phyloP scores from a whole-genome alignment of 169 alveolate species.

The Plasmodium fragile region DNA sequence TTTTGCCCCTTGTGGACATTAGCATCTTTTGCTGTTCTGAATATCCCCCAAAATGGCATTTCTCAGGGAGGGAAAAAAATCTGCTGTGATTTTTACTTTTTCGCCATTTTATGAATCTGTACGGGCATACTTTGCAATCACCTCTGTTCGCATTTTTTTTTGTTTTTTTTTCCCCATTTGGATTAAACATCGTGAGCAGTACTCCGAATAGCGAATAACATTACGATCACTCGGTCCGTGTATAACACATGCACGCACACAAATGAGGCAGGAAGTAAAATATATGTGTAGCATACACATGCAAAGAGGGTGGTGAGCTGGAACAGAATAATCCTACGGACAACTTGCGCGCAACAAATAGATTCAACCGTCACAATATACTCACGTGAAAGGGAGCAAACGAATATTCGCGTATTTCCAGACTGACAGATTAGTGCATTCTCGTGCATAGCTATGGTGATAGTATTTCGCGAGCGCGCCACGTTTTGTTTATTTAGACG shows the following conservation, averaged over 20 bases:
- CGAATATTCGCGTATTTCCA: background rate
- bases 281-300: background rate
- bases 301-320: background rate
- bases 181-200: background rate
- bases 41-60: background rate
- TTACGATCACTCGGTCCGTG: background rate
- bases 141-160: background rate
- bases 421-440: conserved; percentile 31
- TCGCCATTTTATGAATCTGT: background rate
- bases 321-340: background rate
- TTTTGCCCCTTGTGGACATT: background rate
- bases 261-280: background rate
- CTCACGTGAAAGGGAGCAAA: background rate
- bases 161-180: background rate
- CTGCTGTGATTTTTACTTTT: background rate
- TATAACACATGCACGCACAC: background rate
- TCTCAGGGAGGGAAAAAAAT: background rate
- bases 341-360: background rate
- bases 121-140: background rate
- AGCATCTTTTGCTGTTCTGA: background rate
- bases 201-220: background rate
- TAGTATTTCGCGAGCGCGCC: background rate
- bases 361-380: background rate
- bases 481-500: background rate
- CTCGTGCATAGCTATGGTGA: conserved; percentile 31